Base-by-base conservation (phyloP, 768 basidiomycete species). In the Boletus tomentosulus region DNA sequence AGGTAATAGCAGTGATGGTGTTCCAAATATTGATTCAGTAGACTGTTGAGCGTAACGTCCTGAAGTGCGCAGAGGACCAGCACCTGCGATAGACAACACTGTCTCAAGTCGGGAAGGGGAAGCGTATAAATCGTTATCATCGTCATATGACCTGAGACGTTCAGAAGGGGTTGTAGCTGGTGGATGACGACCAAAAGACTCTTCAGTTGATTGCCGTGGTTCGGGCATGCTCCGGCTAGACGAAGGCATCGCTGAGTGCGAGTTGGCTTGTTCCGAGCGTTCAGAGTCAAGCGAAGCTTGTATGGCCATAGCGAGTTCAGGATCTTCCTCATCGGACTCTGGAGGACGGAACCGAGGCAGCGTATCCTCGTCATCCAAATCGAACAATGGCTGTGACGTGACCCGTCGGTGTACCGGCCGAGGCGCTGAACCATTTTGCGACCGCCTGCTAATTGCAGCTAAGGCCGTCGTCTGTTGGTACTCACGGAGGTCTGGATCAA, bases 401-500 rank as follows among this genome's bases (percentile, higher is more conserved):
- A 63, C 60, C 37, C 76, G 76, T 43, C 70, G 74, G 42, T 68
- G 65, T 48, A 66, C 62, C 25, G 68, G 62, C 54, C 60, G 73
- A 6, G 57, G 42, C 11, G 47, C 28, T n/a, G 33, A 27, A 11
- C 24, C 78, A 25, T 72, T 73, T 25, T 34, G 76, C 46, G 76
- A 71, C 43, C 85, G 78, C 31, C 69, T 73, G 16, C 74, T 76
- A 46, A 89, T 77, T 11, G 84, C 83, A 8, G 78, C 71, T 31
- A 91, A 70, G 1, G 86, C 86, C 74, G 82, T 80, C 31, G 75
- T 75, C 38, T 78, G 76, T 54, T 78, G 84, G 60, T 81, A 83
- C 61, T 82, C 79, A 39, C 80, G 79, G 53, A 89, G 70, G 62
- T 90, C 87, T 4, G 79, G 71, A 65, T 91, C 88, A 24, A 73